These are phyloP conservation scores for Tilletia caries DNA, from an alignment of 1,284 basidiomycete genomes.

Conservation along the genomic window DNA sequence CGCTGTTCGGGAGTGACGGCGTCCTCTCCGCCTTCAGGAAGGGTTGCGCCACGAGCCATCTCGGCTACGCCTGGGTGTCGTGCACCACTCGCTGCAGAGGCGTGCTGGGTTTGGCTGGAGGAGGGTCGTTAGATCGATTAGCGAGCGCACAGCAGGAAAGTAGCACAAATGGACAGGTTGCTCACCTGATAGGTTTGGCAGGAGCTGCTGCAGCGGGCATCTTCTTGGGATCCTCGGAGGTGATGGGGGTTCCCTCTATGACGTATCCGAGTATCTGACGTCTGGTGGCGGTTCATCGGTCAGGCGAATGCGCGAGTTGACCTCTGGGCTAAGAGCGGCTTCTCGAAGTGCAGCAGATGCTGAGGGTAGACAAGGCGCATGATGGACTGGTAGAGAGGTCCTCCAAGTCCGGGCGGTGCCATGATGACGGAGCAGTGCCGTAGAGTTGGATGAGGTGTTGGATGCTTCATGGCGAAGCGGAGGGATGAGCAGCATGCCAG, in stretches of 20 bases:
- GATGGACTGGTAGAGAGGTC: too few relatives aligned
- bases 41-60: slow-evolving; percentile 37
- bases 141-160: not conserved
- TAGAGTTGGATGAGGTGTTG: too few relatives aligned
- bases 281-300: slow-evolving; percentile 14
- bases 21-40: slow-evolving; percentile 24
- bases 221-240: slow-evolving; percentile 25
- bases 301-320: not conserved
- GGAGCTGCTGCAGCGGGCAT: slow-evolving; percentile 22
- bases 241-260: slow-evolving; percentile 31
- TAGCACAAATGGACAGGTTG: not conserved
- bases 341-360: slow-evolving; percentile 1
- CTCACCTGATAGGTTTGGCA: slow-evolving; percentile 3
- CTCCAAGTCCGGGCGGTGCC: too few relatives aligned
- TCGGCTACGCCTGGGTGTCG: slow-evolving; percentile 27
- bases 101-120: slow-evolving; percentile 16
- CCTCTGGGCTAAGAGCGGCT: not conserved
- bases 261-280: slow-evolving; percentile 38
- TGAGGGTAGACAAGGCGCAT: too few relatives aligned
- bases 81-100: slow-evolving; percentile 17
- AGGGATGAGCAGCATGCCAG: too few relatives aligned
- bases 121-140: not conserved
- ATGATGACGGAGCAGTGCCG: too few relatives aligned
- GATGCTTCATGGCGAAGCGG: too few relatives aligned
- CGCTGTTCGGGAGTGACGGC: slow-evolving; percentile 33